Conservation (phyloP, 176 grass and related monocot genomes). For the Zizania latifolia region DNA sequence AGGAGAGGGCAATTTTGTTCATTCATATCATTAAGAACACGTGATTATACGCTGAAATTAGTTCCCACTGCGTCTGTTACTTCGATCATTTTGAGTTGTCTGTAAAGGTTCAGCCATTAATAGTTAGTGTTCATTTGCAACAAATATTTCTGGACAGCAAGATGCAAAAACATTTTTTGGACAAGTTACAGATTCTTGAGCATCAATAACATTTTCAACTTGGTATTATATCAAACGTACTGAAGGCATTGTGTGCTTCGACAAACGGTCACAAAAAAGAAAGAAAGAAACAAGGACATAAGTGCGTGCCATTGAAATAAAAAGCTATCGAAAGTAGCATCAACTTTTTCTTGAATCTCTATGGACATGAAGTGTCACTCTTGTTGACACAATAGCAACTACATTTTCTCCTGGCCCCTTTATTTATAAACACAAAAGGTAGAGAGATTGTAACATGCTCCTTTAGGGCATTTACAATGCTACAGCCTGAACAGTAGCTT, state of each 20-base stretch:
- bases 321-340: not conserved
- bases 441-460: not conserved
- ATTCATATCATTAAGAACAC: not conserved
- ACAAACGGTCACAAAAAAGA: too few species aligned
- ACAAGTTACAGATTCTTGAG: not conserved
- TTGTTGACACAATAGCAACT: not conserved
- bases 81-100: not conserved
- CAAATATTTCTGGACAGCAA: not conserved
- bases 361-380: not conserved
- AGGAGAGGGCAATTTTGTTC: constrained; percentile 34
- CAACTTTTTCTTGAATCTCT: not conserved
- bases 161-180: not conserved
- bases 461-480: too few species aligned
- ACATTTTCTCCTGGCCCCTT: not conserved
- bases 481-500: too few species aligned
- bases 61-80: not conserved
- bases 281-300: not conserved
- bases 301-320: not conserved
- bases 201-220: not conserved
- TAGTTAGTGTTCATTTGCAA: not conserved
- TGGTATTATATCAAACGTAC: not conserved
- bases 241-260: not conserved
- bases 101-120: not conserved
- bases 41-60: not conserved
- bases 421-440: constrained; percentile 3